Percentiles rank a stretch among this genome's conserved stretches.
These are phyloP conservation scores for Vitis hybrid DNA, from an alignment of 177 flowering plant genomes.

Conservation along the genomic window DNA sequence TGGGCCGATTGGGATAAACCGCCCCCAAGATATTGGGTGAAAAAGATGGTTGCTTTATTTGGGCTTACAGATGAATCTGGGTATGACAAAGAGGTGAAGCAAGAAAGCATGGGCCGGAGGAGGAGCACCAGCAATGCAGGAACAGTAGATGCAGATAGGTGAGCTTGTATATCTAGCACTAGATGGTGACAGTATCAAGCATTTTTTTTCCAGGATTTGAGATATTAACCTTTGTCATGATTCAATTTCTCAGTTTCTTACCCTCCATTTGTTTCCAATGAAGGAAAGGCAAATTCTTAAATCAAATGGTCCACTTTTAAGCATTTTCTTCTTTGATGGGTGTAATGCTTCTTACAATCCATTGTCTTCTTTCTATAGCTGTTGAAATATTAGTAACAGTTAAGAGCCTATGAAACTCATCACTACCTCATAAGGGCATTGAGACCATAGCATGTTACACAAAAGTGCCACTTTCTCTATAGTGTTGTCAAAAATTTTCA, in stretches of 20 bases:
- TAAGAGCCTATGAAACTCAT: no score
- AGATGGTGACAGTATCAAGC: background rate
- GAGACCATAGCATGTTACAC: no score
- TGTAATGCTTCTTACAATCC: background rate
- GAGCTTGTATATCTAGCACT: conserved; percentile 1
- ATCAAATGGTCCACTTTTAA: no score
- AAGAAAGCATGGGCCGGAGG: conserved; percentile 20
- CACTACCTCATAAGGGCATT: no score
- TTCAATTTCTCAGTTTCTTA: background rate
- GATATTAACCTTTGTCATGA: background rate
- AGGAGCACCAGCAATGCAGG: conserved; percentile 26
- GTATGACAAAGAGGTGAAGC: conserved; percentile 30
- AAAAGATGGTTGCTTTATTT: conserved; percentile 78
- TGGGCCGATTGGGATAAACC: conserved; percentile 99
- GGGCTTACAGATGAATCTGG: conserved; percentile 58
- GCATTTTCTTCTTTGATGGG: background rate
- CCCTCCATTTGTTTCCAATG: no score
- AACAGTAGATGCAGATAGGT: conserved; percentile 39
- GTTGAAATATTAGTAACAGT: no score
- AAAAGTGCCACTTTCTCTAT: no score
- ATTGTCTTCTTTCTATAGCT: no score
- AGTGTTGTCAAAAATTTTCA: no score
- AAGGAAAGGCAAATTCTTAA: no score
- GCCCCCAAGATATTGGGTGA: conserved; percentile 82
- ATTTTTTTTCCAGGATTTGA: background rate